Base-by-base conservation (phyloP, 2,329 filamentous ascomycete species). In the Cercospora sp. region DNA sequence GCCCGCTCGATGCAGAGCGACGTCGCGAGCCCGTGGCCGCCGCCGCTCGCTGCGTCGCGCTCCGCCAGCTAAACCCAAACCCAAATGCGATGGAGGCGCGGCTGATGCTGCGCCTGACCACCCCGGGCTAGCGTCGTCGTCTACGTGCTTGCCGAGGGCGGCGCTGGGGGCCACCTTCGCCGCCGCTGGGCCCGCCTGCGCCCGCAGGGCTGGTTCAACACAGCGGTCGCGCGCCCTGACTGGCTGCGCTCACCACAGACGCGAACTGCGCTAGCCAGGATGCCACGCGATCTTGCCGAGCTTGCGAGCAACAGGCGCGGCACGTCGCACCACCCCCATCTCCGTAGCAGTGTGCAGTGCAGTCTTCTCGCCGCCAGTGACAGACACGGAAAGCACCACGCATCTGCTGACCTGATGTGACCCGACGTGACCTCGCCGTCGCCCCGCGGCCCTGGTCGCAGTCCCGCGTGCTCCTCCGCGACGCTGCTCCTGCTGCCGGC, bases 261-360 rank as follows among this genome's bases (percentile, higher is more conserved):
- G 30, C 31, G 31, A 60, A 23, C 30, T 23, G 31, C 31, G 26
- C 30, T 40, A 40, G 58, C 33, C 58, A 53, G 42, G 60, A 31
- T 45, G 60, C 60, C 60, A 63, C 60, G 60, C 60, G 57, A 59
- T 58, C 53, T 26, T 58, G 53, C 30, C 53, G 53, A 36, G 18
- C 45, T 23, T 23, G 20, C 45, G 45, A 51, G 45, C 45, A 23
- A 51, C 45, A 51, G 45, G 20, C 45, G 57, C 57, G 60, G 42
- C 60, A 40, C 28, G 42, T 31, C 23, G 42, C 60, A 62, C 23
- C 36, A 62, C 30, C 7, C 16, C 36, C 31, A 16, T 16, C 16
- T 3, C 33, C 33, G 16, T 42, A 1, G 36, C 36, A n/a, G 31
- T 13, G 31, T 13, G 31, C 31, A 36, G 13, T 42, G 36, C 36